Base-by-base conservation (phyloP, 768 basidiomycete species). In the Tephrocybe rancida region DNA sequence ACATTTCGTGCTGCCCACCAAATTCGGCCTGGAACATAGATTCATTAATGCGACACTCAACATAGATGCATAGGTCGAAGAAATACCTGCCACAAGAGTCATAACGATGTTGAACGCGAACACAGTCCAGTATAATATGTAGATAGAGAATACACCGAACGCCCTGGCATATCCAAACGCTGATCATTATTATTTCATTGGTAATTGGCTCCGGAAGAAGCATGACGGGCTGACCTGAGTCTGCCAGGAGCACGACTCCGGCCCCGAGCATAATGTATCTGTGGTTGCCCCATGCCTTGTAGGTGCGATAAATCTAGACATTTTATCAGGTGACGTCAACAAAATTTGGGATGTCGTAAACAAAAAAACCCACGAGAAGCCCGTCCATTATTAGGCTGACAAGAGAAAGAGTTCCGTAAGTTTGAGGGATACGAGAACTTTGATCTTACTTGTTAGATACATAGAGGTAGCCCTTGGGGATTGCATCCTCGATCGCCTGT, bases 381-480 rank as follows among this genome's bases (percentile, higher is more conserved):
- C 29, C 29, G 13, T 30, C 29, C 29, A 30, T 30, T 13, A 30
- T 13, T 5, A 30, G 29, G 29, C 29, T 30, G 29, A 5, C 13
- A 30, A 30, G 26, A 25, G 19, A 6, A 30, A 30, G 26, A 25
- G 19, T 4, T 8, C 5, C 5, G 29, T 10, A 46, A 30, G 13
- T 30, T 30, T 30, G 29, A 6, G 13, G 29, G 7, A 6, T 30
- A 30, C 5, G 29, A 30, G 29, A 30, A 30, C 13, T n/a, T n/a
- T n/a, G 61, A n/a, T 30, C 71, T 47, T 51, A 75, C 74, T 69
- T 73, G 52, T 73, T 75, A 19, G 71, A 69, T 9, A 73, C 67
- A 56, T 70, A 73, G 5, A 75, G 55, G 44, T 64, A 62, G 26
- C 70, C 71, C 48, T 73, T 73, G 1, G 71, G 68, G 5, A 41